Conservation (phyloP, 73 alveolate species). For the Paramecium octaurelia region DNA sequence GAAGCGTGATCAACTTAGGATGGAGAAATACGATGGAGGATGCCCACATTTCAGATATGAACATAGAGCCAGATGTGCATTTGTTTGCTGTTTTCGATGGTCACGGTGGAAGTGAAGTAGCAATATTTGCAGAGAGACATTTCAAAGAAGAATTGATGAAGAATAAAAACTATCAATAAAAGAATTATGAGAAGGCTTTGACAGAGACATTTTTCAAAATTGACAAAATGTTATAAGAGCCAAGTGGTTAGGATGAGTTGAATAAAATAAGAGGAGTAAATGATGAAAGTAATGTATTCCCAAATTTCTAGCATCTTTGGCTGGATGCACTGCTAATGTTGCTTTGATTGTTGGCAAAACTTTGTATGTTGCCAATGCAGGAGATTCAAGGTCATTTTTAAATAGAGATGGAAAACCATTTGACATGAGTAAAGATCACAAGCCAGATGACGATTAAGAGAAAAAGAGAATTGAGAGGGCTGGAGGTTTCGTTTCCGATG, state of each 20-base stretch:
- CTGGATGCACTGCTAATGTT: conserved; percentile 85
- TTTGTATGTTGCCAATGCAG: conserved; percentile 85
- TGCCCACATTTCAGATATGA: conserved; percentile 75
- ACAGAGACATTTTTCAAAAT: conserved; percentile 78
- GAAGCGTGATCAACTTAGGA: neutral
- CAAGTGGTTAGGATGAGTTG: conserved; percentile 64
- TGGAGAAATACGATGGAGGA: conserved; percentile 90
- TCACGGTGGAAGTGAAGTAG: conserved; percentile 96
- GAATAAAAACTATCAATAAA: conserved; percentile 58
- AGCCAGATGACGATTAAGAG: conserved; percentile 90
- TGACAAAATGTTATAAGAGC: conserved; percentile 72
- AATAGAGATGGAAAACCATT: conserved; percentile 73
- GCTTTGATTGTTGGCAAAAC: conserved; percentile 64
- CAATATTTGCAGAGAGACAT: conserved; percentile 76
- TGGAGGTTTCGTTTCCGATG: conserved; percentile 81
- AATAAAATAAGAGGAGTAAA: conserved; percentile 18
- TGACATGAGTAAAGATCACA: conserved; percentile 85
- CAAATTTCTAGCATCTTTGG: neutral
- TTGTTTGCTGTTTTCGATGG: conserved; percentile 96
- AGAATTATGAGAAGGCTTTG: conserved; percentile 76
- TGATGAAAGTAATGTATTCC: neutral
- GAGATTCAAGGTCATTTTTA: conserved; percentile 92
- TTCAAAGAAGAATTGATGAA: conserved; percentile 70
- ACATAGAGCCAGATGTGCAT: conserved; percentile 68
- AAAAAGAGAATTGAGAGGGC: conserved; percentile 84